Evolutionary conservation across 2,329 filamentous ascomycete species (phyloP).

Genomic region (Colletotrichum lentis): DNA sequence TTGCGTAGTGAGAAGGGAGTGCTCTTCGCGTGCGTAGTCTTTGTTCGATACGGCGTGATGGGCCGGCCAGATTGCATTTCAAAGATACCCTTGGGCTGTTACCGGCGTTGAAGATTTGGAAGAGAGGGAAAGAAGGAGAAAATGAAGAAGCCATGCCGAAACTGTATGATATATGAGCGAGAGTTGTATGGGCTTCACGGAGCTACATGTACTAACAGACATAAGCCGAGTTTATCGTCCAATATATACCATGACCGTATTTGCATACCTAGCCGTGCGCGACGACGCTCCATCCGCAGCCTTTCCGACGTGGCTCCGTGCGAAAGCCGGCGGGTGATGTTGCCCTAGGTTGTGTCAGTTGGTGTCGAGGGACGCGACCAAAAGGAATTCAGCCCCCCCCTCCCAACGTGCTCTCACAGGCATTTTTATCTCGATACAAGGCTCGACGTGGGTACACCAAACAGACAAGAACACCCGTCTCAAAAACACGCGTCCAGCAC

Average conservation of each 20-base stretch:
- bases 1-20: background rate
- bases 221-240: background rate
- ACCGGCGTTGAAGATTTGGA: background rate
- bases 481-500: background rate
- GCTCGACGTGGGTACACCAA: no score
- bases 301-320: no score
- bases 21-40: background rate
- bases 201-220: background rate
- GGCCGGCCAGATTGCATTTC: constrained; percentile 3
- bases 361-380: background rate
- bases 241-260: background rate
- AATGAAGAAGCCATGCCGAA: background rate
- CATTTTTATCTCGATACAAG: no score
- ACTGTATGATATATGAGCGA: background rate
- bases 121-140: no score
- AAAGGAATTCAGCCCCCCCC: background rate
- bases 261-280: no score
- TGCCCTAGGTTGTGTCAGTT: background rate
- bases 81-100: constrained; percentile 16
- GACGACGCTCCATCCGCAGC: background rate
- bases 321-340: background rate
- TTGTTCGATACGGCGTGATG: background rate
- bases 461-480: background rate
- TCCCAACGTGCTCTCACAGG: background rate
- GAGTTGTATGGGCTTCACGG: background rate